Base-by-base conservation (phyloP, 2,329 filamentous ascomycete genomes). In the Fusarium pseudonygamai region DNA sequence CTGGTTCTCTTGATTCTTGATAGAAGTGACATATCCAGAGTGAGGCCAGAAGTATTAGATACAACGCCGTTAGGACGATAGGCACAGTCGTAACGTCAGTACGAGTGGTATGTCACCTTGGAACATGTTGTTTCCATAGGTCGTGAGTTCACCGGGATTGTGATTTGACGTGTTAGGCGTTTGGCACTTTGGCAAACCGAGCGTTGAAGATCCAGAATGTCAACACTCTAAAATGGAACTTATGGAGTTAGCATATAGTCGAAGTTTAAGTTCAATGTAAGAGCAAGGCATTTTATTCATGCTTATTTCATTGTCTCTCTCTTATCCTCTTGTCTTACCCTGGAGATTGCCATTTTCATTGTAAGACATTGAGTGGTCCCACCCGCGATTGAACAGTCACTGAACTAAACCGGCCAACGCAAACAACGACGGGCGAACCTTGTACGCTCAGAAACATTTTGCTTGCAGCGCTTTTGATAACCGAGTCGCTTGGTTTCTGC, bases 401-500 rank as follows among this genome's bases (percentile, higher is more conserved):
- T 16, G 5, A 12, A 32, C 12, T 32, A 34, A 34, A 16, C 11
- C 15, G 6, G 22, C 11, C 15, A 14, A 6, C n/a, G 18, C 18
- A 52, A 26, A 22, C 7, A 18, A 10, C 1, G 7, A 24, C 46
- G 4, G 15, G 11, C 13, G 6, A 30, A 30, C 20, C 5, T 16
- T 14, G 3, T 45, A 26, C 12, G 8, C 12, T 22, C 8, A 10
- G 8, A 46, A 2, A 15, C 24, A 2, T 2, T 10, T 28, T 28
- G 24, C 2, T 47, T 16, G 28, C 13, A 8, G 13, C 10, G 14
- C 7, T 30, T 7, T 7, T 2, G 9, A 30, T 1, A 15, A 6
- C 4, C 0, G 3, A 3, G 3, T 5, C 13, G 5, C 22, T 5
- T 18, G 0, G 13, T 24, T 18, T n/a, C 5, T 18, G 3, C 4